Base-by-base conservation (phyloP, 176 grass and related monocot species). In the bread wheat (Triticum aestivum) region DNA sequence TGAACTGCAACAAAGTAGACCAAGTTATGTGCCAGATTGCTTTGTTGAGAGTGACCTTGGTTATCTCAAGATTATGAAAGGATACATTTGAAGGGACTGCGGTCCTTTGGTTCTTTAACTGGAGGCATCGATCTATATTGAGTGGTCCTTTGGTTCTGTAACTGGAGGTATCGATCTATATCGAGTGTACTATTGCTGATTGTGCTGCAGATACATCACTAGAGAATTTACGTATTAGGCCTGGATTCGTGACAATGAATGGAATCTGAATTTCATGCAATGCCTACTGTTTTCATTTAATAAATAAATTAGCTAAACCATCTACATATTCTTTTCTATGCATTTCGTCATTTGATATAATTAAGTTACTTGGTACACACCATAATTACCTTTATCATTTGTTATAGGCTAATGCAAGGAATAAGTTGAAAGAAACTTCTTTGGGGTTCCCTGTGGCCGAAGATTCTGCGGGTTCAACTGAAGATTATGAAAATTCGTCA, bases 401-500 rank as follows among this genome's bases (percentile, higher is more conserved):
- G 62, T 75, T 88, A 98, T 83, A 99, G 97, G 90, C 87, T 61
- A 88, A 90, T 87, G 77, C 85, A 65, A 94, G 88, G 84, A 88
- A 80, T 75, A 94, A 93, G 81, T 80, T 96, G 27, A 94, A 91
- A 83, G 90, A 90, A 88, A 69, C 86, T 85, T 88, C 83, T 85
- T 47, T 70, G 9, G 93, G 83, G 70, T 81, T 95, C 59, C 86
- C 93, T 62, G 73, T 85, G 29, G 80, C 79, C 8, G 84, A 93
- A 92, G 91, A 93, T 89, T 85, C 86, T 69, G 89, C 85, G 30
- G 94, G 91, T 12, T 94, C 92, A 83, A 98, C 88, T 86, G 92
- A 96, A 87, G 92, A 99, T 67, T 93, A 89, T 75, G 97, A 94
- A 88, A 89, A 91, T 56, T 96, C 97, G 0, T 99, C 97, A 42